Conservation (phyloP, 805 yeast species). For the Saturnispora bothae region DNA sequence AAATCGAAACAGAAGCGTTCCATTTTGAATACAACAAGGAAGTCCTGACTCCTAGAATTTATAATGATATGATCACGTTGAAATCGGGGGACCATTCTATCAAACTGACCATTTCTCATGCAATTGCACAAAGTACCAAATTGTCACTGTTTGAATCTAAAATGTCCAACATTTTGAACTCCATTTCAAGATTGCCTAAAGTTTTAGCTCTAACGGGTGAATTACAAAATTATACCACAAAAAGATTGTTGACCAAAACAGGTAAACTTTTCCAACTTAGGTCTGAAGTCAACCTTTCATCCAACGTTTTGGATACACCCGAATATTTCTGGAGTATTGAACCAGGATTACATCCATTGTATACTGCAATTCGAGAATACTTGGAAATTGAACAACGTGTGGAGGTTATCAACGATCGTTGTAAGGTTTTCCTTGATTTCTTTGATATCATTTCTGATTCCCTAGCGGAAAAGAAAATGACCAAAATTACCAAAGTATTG, state of each 20-base stretch:
- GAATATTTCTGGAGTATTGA: conserved; percentile 94
- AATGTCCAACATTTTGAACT: conserved; percentile 72
- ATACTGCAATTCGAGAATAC: conserved; percentile 81
- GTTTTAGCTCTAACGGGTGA: conserved; percentile 84
- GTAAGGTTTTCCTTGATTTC: conserved; percentile 88
- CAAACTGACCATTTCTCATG: conserved; percentile 88
- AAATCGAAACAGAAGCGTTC: conserved; percentile 86
- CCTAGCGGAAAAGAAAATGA: conserved; percentile 86
- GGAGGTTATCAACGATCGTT: conserved; percentile 84
- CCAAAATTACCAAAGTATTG: conserved; percentile 83
- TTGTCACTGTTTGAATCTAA: conserved; percentile 84
- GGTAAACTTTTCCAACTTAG: conserved; percentile 84
- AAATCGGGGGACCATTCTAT: conserved; percentile 87
- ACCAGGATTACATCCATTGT: conserved; percentile 90
- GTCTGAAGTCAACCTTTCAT: conserved; percentile 86
- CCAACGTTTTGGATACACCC: conserved; percentile 89
- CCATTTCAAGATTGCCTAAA: conserved; percentile 84
- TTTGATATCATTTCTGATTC: conserved; percentile 90
- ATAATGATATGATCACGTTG: conserved; percentile 87
- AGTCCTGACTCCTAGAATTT: conserved; percentile 51
- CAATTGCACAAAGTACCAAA: conserved; percentile 93
- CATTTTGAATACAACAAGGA: conserved; percentile 54
- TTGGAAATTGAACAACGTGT: conserved; percentile 92
- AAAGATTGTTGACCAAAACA: conserved; percentile 76
- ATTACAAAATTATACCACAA: conserved; percentile 65